Percentiles rank a stretch among this genome's conserved stretches.
phyloP scores from a whole-genome alignment of 2,329 filamentous ascomycete genomes.

The Penicillium hordei region DNA sequence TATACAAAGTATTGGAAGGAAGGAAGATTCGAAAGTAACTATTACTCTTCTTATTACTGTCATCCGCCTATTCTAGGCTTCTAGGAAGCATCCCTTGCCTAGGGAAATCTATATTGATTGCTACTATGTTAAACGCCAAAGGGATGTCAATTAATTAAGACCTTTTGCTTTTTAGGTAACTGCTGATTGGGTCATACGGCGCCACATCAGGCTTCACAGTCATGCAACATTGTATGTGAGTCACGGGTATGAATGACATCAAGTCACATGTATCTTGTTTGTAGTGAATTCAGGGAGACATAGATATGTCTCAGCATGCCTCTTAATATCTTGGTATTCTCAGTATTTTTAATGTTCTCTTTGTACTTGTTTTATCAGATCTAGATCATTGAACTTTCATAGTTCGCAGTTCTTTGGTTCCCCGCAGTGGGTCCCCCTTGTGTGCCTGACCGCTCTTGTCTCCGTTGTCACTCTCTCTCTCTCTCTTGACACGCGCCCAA shows the following conservation, averaged over 20 bases:
- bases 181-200: constrained; percentile 5
- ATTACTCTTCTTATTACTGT: no score
- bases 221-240: constrained; percentile 2
- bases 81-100: neutral
- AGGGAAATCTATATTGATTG: neutral
- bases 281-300: no score
- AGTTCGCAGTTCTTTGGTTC: constrained; percentile 4
- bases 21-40: no score
- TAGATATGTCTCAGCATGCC: no score
- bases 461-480: neutral
- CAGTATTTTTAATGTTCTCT: neutral
- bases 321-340: no score
- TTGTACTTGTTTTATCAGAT: neutral
- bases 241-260: constrained; percentile 1
- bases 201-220: constrained; percentile 9
- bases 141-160: neutral
- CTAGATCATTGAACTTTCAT: neutral
- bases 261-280: neutral
- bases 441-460: constrained; percentile 26
- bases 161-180: neutral
- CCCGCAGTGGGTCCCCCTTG: constrained; percentile 24
- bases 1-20: no score
- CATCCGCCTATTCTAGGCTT: no score
- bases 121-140: no score
- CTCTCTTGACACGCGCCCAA: constrained; percentile 2